phyloP scores from a whole-genome alignment of 805 yeast genomes.

The Starmerella gropengiesseri region DNA sequence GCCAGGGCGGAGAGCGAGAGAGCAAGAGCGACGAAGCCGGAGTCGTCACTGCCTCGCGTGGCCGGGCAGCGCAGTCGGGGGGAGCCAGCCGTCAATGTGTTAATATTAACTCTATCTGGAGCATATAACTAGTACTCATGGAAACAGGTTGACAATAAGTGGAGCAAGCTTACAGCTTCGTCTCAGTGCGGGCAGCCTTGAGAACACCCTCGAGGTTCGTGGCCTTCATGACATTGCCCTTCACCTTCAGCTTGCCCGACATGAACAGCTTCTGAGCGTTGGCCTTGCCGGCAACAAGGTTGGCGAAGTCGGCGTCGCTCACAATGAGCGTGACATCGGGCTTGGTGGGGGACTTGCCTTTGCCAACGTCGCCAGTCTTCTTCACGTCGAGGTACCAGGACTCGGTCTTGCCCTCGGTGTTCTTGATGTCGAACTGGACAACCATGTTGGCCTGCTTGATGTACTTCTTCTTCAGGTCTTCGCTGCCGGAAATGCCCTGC shows the following conservation, averaged over 20 bases:
- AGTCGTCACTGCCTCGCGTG: no score
- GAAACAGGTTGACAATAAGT: no score
- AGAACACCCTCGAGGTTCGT: constrained; percentile 60
- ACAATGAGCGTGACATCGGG: constrained; percentile 58
- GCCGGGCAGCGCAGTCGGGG: background rate
- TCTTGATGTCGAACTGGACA: constrained; percentile 56
- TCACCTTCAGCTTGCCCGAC: constrained; percentile 74
- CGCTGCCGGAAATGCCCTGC: constrained; percentile 27
- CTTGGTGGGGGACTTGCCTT: constrained; percentile 32
- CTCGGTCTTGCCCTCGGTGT: constrained; percentile 46
- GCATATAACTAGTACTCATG: background rate
- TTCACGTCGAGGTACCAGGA: constrained; percentile 63
- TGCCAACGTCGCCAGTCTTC: constrained; percentile 42
- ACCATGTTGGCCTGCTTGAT: constrained; percentile 45
- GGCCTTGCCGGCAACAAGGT: constrained; percentile 65
- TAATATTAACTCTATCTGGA: no score
- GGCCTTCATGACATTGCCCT: constrained; percentile 88
- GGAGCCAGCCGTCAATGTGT: no score
- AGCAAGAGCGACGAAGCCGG: no score
- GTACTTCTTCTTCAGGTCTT: constrained; percentile 27
- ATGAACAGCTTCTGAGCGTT: constrained; percentile 76
- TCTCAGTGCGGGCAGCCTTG: constrained; percentile 41
- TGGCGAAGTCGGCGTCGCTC: constrained; percentile 58
- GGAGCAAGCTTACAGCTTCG: constrained; percentile 38
- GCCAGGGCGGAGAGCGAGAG: no score